These are phyloP conservation scores for Galerina marginata DNA, from an alignment of 768 basidiomycete species.

Conservation along the genomic window DNA sequence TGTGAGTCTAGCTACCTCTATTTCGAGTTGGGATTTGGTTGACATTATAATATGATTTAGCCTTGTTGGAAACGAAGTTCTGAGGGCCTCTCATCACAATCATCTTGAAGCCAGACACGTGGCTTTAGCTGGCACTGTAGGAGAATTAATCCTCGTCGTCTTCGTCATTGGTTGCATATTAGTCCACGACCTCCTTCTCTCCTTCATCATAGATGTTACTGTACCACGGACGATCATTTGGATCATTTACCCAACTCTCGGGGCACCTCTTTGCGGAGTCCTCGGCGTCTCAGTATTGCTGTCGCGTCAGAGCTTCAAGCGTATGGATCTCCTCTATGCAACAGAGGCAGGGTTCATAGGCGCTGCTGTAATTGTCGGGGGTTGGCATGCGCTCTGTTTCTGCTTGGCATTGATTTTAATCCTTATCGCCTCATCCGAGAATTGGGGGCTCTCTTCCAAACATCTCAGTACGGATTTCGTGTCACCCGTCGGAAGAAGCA, in stretches of 20 bases:
- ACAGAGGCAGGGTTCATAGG: conserved; percentile 5
- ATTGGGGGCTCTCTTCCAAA: too few species aligned
- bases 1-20: background rate
- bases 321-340: background rate
- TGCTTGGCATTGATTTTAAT: background rate
- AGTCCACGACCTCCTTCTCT: background rate
- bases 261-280: conserved; percentile 1
- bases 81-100: background rate
- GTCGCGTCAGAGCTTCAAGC: background rate
- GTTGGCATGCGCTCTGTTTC: background rate
- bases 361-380: background rate
- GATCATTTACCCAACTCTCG: background rate
- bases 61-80: background rate
- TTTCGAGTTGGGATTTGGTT: background rate
- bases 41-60: background rate
- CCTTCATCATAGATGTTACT: background rate
- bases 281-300: background rate
- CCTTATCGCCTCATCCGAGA: background rate
- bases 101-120: background rate
- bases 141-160: background rate
- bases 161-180: background rate
- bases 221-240: background rate
- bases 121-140: background rate
- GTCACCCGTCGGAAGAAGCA: too few species aligned
- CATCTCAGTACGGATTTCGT: too few species aligned